Base-by-base conservation (phyloP, 2,329 filamentous ascomycete species). In the Ampelomyces quisqualis region DNA sequence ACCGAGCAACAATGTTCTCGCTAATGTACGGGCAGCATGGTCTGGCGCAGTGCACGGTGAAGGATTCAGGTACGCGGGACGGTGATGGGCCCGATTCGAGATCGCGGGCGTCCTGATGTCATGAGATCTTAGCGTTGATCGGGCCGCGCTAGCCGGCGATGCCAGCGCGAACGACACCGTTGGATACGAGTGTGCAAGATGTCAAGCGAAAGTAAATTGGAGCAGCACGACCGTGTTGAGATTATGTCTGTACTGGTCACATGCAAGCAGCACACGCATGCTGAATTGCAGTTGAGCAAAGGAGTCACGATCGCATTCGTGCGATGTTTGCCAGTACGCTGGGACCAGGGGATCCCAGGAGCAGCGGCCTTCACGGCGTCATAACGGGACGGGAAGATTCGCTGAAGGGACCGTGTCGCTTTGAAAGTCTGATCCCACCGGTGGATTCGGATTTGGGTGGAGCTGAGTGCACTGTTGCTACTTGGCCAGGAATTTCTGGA, bases 401-500 rank as follows among this genome's bases (percentile, higher is more conserved):
- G n/a, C n/a, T n/a, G n/a, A n/a, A n/a, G n/a, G n/a, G n/a, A n/a
- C n/a, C n/a, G n/a, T n/a, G n/a, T n/a, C n/a, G n/a, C n/a, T n/a
- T n/a, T n/a, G n/a, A n/a, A n/a, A n/a, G n/a, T n/a, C n/a, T n/a
- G n/a, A n/a, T n/a, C n/a, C n/a, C n/a, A n/a, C n/a, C n/a, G n/a
- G n/a, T n/a, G n/a, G n/a, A n/a, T n/a, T n/a, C n/a, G n/a, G n/a
- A n/a, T n/a, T n/a, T n/a, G 18, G 17, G n/a, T 4, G 9, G 29
- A 31, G 10, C 21, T 4, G 18, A 21, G 18, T 32, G 30, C 7
- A 32, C 21, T 10, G 10, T 21, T 32, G 18, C 47, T 56, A 65
- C 69, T 93, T 95, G 0, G 90, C 80, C 66, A 98, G 70, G 67
- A 98, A 98, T 54, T 83, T 88, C 69, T 98, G 93, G 65, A 97